These are phyloP conservation scores for Amauroascus verrucosus DNA, from an alignment of 2,329 filamentous ascomycete genomes.

Conservation along the genomic window DNA sequence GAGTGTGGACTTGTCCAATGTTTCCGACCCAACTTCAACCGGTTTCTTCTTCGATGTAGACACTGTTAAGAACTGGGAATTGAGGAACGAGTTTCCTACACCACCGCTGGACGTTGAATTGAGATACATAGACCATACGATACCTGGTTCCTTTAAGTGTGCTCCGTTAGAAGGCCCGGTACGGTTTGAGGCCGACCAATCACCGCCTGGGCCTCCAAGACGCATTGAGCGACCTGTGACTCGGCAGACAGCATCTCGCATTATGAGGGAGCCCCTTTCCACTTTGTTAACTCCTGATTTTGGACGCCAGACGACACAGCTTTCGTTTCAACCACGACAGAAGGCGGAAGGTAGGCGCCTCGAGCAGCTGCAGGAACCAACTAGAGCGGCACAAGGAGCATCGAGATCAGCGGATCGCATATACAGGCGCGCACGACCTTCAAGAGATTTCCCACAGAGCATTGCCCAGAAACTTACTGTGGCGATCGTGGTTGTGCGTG, in stretches of 20 bases:
- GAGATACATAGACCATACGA: constrained; percentile 32
- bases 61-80: constrained; percentile 31
- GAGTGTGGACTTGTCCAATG: constrained; percentile 14
- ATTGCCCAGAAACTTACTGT: constrained; percentile 29
- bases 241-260: constrained; percentile 14
- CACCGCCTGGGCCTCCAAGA: constrained; percentile 6
- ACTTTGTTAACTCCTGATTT: too few species aligned
- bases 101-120: constrained; percentile 19
- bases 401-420: constrained; percentile 1
- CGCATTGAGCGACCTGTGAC: constrained; percentile 11
- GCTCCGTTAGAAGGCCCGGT: constrained; percentile 27
- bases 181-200: constrained; percentile 25
- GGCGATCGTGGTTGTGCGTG: constrained; percentile 37
- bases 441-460: constrained; percentile 8
- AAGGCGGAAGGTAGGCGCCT: constrained; percentile 11
- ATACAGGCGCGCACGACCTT: not conserved
- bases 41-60: constrained; percentile 26
- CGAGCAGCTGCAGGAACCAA: constrained; percentile 5
- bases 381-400: not conserved
- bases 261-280: not conserved
- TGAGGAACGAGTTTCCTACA: constrained; percentile 25
- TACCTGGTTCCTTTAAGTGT: constrained; percentile 25
- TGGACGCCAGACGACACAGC: too few species aligned
- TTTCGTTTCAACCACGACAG: not conserved
- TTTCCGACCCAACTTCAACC: constrained; percentile 20